Percentiles rank a stretch among this genome's conserved stretches.
These are phyloP conservation scores for Diversispora epigaea DNA, from an alignment of 192 early-diverging fungal genomes.

Conservation along the genomic window DNA sequence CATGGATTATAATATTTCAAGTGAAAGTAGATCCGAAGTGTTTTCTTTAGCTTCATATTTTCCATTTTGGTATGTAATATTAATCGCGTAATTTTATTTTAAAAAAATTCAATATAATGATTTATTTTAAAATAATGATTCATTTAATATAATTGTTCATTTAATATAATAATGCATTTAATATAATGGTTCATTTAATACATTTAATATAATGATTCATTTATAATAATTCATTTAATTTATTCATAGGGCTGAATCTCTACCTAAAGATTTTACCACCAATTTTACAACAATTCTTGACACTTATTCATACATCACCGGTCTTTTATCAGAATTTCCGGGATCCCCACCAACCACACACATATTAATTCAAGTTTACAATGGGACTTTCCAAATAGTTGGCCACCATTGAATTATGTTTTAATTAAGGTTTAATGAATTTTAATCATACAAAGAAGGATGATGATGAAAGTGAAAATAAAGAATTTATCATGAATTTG, in stretches of 20 bases:
- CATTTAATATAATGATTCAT: too few species aligned
- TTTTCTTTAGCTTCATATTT: conserved; percentile 56
- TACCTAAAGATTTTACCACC: conserved; percentile 29
- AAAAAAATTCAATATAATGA: too few species aligned
- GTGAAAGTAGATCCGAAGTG: conserved; percentile 32
- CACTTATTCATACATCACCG: conserved; percentile 45
- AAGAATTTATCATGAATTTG: conserved; percentile 10
- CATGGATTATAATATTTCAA: conserved; percentile 58
- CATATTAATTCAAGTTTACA: conserved; percentile 59
- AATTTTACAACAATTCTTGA: conserved; percentile 34
- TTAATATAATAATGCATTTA: too few species aligned
- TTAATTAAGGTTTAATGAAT: conserved; percentile 49
- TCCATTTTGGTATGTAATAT: conserved; percentile 59
- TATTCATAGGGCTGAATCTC: conserved; percentile 28
- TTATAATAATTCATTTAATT: background rate
- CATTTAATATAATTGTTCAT: too few species aligned
- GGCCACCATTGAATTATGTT: conserved; percentile 67
- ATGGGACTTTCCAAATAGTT: conserved; percentile 74
- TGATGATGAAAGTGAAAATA: background rate
- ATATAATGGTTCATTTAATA: too few species aligned
- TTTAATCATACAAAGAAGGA: conserved; percentile 20
- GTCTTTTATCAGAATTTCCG: conserved; percentile 43
- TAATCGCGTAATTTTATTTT: too few species aligned
- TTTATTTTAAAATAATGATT: too few species aligned
- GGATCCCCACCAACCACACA: conserved; percentile 70